phyloP scores from a whole-genome alignment of 2,329 filamentous ascomycete genomes.

The Trichophyton simii region DNA sequence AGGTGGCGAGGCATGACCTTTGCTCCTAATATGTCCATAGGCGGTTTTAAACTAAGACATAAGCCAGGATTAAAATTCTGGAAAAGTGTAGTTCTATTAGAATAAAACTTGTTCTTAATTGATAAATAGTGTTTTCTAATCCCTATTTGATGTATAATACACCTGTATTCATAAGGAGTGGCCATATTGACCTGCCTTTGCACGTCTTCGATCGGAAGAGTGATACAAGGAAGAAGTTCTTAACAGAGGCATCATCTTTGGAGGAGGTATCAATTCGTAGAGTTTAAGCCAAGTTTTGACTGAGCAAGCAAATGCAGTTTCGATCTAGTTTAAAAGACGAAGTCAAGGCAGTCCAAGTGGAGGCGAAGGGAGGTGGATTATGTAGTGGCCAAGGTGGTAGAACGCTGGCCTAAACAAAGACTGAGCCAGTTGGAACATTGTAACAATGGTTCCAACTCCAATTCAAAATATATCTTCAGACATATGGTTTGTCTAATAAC shows the following conservation, averaged over 20 bases:
- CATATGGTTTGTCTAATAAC: not conserved
- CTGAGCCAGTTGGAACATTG: not conserved
- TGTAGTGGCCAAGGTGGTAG: not conserved
- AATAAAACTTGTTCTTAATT: not conserved
- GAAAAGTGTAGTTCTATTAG: not conserved
- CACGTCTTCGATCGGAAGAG: not conserved
- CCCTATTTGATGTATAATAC: not conserved
- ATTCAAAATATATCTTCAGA: not conserved
- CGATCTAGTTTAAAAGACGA: not conserved
- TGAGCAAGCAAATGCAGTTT: not conserved
- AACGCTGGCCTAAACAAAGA: not conserved
- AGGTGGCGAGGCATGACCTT: too few relatives aligned
- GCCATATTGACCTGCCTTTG: not conserved
- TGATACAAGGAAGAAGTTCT: too few relatives aligned
- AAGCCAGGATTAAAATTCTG: not conserved
- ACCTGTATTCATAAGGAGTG: not conserved
- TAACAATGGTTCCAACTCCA: not conserved
- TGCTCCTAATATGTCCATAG: too few relatives aligned
- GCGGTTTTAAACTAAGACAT: too few relatives aligned
- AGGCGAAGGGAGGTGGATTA: too few relatives aligned
- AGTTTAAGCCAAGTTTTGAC: not conserved
- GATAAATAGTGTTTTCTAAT: not conserved
- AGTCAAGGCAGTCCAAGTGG: not conserved
- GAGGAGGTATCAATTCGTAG: not conserved
- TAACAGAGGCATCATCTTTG: not conserved